Percentiles rank a stretch among this genome's conserved stretches.
Conservation (phyloP, 306 rosid species). For the Datisca glomerata region DNA sequence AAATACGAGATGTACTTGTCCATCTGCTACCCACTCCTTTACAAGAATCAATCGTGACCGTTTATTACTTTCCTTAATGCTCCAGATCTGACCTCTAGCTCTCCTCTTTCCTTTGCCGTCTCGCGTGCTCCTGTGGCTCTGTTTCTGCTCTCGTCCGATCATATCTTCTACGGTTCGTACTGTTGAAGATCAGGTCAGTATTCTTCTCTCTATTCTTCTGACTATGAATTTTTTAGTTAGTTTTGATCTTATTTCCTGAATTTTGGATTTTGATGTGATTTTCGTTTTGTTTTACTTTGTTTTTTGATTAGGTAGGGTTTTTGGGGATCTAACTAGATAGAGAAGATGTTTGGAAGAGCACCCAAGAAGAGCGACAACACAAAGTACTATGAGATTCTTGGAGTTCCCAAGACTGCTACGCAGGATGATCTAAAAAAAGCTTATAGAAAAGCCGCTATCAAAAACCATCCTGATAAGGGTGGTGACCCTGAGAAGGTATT, state of each 20-base stretch:
- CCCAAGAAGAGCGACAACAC: constrained; percentile 39
- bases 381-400: constrained; percentile 32
- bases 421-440: constrained; percentile 44
- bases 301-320: not conserved
- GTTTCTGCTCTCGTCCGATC: not conserved
- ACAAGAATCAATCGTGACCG: constrained; percentile 13
- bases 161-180: not conserved
- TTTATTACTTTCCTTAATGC: not conserved
- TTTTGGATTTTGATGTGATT: not conserved
- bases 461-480: constrained; percentile 36
- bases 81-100: constrained; percentile 1
- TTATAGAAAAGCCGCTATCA: constrained; percentile 34
- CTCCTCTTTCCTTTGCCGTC: constrained; percentile 17
- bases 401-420: constrained; percentile 28
- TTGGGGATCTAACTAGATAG: not conserved
- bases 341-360: constrained; percentile 30
- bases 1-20: no score
- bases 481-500: constrained; percentile 37
- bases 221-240: no score
- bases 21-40: no score
- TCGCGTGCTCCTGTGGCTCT: not conserved
- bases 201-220: not conserved
- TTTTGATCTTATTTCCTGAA: no score
- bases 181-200: constrained; percentile 14
- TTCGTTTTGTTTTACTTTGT: not conserved